Conservation (phyloP, 192 early-diverging fungal species). For the Rhizophlyctis rosea region DNA sequence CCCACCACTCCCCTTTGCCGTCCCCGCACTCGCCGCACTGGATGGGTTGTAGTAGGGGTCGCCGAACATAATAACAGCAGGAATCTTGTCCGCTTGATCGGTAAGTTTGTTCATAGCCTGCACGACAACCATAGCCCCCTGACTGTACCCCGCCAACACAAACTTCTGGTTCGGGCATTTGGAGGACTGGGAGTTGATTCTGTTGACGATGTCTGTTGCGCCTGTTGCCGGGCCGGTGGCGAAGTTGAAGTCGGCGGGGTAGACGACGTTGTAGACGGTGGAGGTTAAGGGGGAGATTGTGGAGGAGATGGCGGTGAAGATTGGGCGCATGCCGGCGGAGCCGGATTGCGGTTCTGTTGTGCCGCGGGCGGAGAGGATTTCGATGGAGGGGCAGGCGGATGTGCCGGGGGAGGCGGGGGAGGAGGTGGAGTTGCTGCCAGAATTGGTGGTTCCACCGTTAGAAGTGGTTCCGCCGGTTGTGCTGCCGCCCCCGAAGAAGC, state of each 20-base stretch:
- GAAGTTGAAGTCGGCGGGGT: constrained; percentile 16
- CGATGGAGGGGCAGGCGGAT: constrained; percentile 9
- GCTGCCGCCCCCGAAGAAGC: too few relatives aligned
- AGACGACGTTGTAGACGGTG: constrained; percentile 15
- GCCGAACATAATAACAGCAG: constrained; percentile 22
- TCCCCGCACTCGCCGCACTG: neutral
- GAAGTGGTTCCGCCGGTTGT: too few relatives aligned
- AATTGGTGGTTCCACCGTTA: too few relatives aligned
- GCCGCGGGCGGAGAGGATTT: constrained; percentile 18
- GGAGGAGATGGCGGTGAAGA: neutral
- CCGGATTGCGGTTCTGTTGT: constrained; percentile 16
- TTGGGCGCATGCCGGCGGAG: neutral
- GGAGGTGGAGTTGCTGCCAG: too few relatives aligned
- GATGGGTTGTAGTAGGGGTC: constrained; percentile 7
- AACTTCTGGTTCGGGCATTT: constrained; percentile 2
- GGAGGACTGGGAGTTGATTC: neutral
- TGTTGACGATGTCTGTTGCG: constrained; percentile 8
- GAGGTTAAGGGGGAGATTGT: neutral
- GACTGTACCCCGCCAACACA: constrained; percentile 15
- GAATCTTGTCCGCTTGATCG: neutral
- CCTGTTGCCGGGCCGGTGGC: constrained; percentile 10
- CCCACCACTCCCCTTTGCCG: constrained; percentile 11
- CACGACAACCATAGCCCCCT: constrained; percentile 22
- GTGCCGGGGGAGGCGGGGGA: neutral
- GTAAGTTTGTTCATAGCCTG: neutral